phyloP scores from a whole-genome alignment of 805 yeast species.

The Pichia eremophila region DNA sequence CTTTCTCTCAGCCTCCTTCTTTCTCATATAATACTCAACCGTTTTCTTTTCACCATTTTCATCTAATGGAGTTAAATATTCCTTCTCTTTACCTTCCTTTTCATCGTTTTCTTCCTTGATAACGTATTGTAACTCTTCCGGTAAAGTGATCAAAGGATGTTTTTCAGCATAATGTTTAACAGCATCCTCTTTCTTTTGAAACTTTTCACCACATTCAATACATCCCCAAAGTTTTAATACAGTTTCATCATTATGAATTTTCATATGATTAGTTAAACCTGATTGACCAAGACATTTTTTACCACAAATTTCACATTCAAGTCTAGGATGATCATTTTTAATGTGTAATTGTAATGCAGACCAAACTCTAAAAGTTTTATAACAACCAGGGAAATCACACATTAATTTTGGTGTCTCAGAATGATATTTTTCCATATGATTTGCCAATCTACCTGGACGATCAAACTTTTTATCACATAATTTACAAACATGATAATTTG shows the following conservation, averaged over 20 bases:
- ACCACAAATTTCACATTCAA: slow-evolving; percentile 55
- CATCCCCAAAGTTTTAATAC: slow-evolving; percentile 63
- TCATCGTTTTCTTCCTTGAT: neutral
- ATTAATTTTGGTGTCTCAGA: slow-evolving; percentile 38
- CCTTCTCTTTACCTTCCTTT: neutral
- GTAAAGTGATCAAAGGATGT: slow-evolving; percentile 24
- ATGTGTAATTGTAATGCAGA: slow-evolving; percentile 63
- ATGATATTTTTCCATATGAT: slow-evolving; percentile 62
- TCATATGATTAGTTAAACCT: slow-evolving; percentile 68
- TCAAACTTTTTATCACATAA: slow-evolving; percentile 57
- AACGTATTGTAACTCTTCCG: slow-evolving; percentile 9
- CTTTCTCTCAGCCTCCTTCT: neutral
- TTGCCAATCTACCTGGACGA: slow-evolving; percentile 54
- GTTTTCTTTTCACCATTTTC: slow-evolving; percentile 1
- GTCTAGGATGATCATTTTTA: slow-evolving; percentile 63
- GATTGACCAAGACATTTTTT: slow-evolving; percentile 64
- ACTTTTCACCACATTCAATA: slow-evolving; percentile 38
- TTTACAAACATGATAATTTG: slow-evolving; percentile 36
- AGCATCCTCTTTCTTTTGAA: slow-evolving; percentile 48
- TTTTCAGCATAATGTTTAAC: slow-evolving; percentile 43
- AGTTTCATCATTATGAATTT: slow-evolving; percentile 48
- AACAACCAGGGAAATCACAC: slow-evolving; percentile 58
- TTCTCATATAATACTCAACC: neutral
- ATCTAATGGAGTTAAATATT: neutral
- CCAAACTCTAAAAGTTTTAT: slow-evolving; percentile 56